Conservation (phyloP, 139 green algal genomes). For the Tetratostichococcus sp. region DNA sequence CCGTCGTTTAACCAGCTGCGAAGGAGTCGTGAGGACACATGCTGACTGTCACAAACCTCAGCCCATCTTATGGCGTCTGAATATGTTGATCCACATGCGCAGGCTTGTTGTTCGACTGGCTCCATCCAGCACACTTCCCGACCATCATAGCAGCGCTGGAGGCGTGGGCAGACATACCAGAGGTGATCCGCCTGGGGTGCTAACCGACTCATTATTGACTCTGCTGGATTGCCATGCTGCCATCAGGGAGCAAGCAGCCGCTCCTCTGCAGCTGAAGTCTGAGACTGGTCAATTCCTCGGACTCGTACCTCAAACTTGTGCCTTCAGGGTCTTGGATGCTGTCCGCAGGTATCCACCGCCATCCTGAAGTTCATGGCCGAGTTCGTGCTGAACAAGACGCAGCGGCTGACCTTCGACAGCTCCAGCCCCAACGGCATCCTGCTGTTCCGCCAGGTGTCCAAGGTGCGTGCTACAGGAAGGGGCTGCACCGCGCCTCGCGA, state of each 20-base stretch:
- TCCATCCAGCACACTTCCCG: conserved; percentile 89
- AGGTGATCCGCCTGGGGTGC: neutral
- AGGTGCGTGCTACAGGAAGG: too few species aligned
- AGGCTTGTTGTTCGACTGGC: conserved; percentile 92
- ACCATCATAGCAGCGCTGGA: conserved; percentile 76
- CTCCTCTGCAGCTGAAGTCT: too few species aligned
- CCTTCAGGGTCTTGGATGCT: too few species aligned
- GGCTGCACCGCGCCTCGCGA: neutral
- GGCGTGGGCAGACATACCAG: conserved; percentile 74
- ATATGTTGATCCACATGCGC: conserved; percentile 15
- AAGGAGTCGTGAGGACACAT: too few species aligned
- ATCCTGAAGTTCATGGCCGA: conserved; percentile 96
- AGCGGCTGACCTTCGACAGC: conserved; percentile 93
- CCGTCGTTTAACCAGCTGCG: conserved; percentile 84
- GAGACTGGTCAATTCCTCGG: too few species aligned
- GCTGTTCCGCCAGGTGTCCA: conserved; percentile 76
- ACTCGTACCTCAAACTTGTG: too few species aligned
- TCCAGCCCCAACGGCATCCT: conserved; percentile 95
- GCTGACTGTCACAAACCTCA: too few species aligned
- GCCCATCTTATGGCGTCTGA: too few species aligned
- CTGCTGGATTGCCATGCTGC: too few species aligned
- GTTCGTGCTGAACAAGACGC: conserved; percentile 96
- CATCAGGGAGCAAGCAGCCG: too few species aligned
- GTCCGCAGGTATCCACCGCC: conserved; percentile 71
- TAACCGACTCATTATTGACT: too few species aligned